Conservation (phyloP, 257 asterid species). For the Nicotiana sylvestris region DNA sequence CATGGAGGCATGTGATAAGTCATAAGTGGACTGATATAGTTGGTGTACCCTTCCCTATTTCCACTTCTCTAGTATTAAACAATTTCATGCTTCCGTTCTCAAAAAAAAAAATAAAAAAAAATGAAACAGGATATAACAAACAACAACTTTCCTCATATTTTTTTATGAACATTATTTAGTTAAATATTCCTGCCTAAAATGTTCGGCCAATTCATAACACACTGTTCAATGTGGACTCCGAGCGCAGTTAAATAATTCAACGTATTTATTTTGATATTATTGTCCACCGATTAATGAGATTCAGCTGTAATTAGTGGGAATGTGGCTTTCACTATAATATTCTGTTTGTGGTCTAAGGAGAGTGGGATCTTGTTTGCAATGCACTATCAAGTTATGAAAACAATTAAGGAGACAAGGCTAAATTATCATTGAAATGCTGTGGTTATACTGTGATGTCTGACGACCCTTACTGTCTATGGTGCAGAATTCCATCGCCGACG, state of each 20-base stretch:
- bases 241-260: not conserved
- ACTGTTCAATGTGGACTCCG: not conserved
- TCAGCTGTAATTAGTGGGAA: not conserved
- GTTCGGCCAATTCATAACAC: not conserved
- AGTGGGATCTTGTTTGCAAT: not conserved
- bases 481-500: conserved; percentile 76
- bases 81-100: not conserved
- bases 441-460: not conserved
- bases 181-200: not conserved
- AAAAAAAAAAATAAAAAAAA: not conserved
- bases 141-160: not conserved
- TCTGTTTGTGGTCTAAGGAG: not conserved
- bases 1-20: not conserved
- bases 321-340: not conserved
- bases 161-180: not conserved
- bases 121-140: not conserved
- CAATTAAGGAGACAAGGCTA: not conserved
- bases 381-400: not conserved
- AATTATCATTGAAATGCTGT: not conserved
- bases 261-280: not conserved
- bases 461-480: not conserved
- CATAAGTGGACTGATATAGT: not conserved
- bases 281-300: not conserved
- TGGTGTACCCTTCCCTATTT: not conserved
- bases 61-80: not conserved